Evolutionary conservation across 345 rosid genomes (phyloP), one percentile per base, ranked within the genome.

Genomic region (Hypericum perforatum): DNA sequence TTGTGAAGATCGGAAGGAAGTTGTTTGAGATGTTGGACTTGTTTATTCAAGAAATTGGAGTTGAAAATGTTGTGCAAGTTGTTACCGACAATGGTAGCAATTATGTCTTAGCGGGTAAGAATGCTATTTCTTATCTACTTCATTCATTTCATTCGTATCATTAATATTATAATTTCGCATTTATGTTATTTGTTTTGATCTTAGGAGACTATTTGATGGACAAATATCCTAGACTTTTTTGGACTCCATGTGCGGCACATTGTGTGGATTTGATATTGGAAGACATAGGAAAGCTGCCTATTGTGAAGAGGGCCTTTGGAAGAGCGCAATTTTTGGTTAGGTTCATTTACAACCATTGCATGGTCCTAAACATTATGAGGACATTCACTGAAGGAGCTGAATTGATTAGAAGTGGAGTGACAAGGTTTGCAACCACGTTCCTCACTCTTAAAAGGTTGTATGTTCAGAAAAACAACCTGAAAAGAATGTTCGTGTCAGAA

Each of bases 181-280:
- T 4, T 22, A 22, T 4, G 2, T 22, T 4, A 22, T 22, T 22
- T 22, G 32, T 22, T 22, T 22, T 22, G 1, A 22, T 22, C 32
- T 1, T 22, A 22, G 32, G 32, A 22, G 32, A 22, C 1, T 22
- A 22, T 22, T 15, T 15, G 11, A 16, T 3, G 6, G 10, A 0
- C 42, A 52, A 57, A 10, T 14, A 39, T 2, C 22, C 29, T 14
- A 9, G 39, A 45, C 16, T 57, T 16, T 57, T 6, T 43, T 49
- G 42, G 62, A 49, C 58, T 11, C 39, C 52, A 36, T 64, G 42
- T 64, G 62, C 41, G n/a, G 45, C 62, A 5, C 62, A 57, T 38
- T 64, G 46, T 39, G 10, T 57, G 0, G 57, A 63, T 16, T 32
- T 56, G 9, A 56, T 56, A 32, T 11, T 63, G 3, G 47, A 57